phyloP scores from a whole-genome alignment of 2,329 filamentous ascomycete species.

The Xylaria sp. region DNA sequence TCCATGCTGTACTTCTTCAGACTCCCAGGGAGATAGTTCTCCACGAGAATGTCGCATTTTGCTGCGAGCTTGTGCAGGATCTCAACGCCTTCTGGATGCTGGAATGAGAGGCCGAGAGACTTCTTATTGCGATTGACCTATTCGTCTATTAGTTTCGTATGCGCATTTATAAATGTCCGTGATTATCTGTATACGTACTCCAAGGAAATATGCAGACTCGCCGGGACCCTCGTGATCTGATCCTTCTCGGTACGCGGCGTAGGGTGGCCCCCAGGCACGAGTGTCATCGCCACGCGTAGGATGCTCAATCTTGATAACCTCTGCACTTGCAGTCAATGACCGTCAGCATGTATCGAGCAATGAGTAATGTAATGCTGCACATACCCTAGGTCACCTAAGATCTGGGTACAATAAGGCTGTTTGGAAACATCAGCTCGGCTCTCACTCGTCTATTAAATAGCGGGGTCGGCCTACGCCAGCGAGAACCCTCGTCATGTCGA shows the following conservation, averaged over 20 bases:
- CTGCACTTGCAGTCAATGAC: constrained; percentile 70
- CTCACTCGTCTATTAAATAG: background rate
- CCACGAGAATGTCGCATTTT: constrained; percentile 91
- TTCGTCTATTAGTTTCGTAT: constrained; percentile 26
- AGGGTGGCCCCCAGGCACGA: constrained; percentile 94
- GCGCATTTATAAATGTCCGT: background rate
- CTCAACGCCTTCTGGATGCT: constrained; percentile 82
- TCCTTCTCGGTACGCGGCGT: constrained; percentile 77
- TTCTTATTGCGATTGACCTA: constrained; percentile 98
- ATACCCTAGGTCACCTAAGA: constrained; percentile 94
- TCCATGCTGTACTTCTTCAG: constrained; percentile 93
- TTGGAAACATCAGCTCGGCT: constrained; percentile 37
- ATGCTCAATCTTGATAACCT: constrained; percentile 98
- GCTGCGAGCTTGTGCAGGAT: constrained; percentile 87
- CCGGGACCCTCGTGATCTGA: constrained; percentile 75
- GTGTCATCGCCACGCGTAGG: constrained; percentile 93
- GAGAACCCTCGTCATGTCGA: constrained; percentile 96
- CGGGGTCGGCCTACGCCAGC: constrained; percentile 77
- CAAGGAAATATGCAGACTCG: constrained; percentile 94
- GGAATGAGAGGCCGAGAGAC: constrained; percentile 90
- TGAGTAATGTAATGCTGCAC: constrained; percentile 46
- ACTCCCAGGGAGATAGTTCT: constrained; percentile 93
- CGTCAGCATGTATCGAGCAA: constrained; percentile 43
- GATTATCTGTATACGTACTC: constrained; percentile 64
- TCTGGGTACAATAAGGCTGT: constrained; percentile 97